Percentiles rank a stretch among this genome's conserved stretches.
phyloP scores from a whole-genome alignment of 306 rosid genomes.

The Luffa acutangula region DNA sequence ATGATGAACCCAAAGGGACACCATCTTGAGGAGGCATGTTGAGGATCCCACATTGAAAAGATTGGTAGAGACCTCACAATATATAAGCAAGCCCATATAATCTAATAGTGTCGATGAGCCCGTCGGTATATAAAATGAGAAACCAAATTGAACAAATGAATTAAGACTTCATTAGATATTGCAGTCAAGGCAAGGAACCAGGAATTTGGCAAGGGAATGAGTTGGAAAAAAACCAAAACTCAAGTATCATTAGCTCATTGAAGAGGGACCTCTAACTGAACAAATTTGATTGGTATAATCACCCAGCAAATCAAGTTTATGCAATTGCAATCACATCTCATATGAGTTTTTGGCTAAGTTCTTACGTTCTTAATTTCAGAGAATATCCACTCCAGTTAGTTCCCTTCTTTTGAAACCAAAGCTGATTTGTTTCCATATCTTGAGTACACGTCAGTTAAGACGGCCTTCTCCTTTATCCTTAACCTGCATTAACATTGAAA shows the following conservation, averaged over 20 bases:
- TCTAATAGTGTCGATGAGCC: neutral
- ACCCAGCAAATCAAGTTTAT: neutral
- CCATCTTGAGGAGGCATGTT: too few relatives aligned
- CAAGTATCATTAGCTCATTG: neutral
- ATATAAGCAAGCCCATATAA: too few relatives aligned
- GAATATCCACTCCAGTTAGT: slow-evolving; percentile 3
- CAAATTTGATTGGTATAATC: neutral
- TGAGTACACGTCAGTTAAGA: slow-evolving; percentile 60
- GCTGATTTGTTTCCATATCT: slow-evolving; percentile 57
- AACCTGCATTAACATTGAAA: slow-evolving; percentile 43
- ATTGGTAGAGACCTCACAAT: too few relatives aligned
- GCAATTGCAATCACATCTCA: neutral
- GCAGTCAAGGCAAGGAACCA: neutral
- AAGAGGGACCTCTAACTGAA: neutral
- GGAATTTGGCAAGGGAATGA: neutral
- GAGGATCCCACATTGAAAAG: too few relatives aligned
- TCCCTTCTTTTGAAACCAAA: slow-evolving; percentile 23
- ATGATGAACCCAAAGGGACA: too few relatives aligned
- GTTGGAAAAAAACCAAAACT: neutral
- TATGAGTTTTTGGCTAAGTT: neutral
- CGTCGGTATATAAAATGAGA: neutral
- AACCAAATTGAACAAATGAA: neutral
- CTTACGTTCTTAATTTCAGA: neutral
- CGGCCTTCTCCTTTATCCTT: slow-evolving; percentile 75
- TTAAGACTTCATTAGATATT: neutral